Base-by-base conservation (phyloP, 2,329 filamentous ascomycete genomes). In the Dryadomyces sulphureus region DNA sequence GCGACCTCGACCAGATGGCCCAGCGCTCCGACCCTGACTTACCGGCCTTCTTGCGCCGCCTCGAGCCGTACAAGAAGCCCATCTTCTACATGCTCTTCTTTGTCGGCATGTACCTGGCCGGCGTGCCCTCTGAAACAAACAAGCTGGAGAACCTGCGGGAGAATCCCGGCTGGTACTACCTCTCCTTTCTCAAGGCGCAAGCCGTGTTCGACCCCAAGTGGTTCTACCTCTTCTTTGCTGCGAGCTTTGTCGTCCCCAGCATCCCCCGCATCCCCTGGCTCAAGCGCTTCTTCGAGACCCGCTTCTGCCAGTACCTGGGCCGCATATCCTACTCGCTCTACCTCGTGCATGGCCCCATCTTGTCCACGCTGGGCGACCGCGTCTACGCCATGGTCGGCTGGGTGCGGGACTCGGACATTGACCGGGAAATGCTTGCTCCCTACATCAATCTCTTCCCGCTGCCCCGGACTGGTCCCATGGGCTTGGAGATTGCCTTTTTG, bases 131-230 rank as follows among this genome's bases (percentile, higher is more conserved):
- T 1, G 60, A 64, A 43, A 69, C 65, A 43, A 54, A 55, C 2
- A 63, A 74, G n/a, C 52, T 77, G 3, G 55, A 66, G 5, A 58
- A 69, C 7, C 59, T 84, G 2, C 60, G 65, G 21, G 64, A 65
- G 21, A 76, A 70, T 16, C 69, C 73, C 0, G 77, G 79, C 2
- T 82, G 77, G 77, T 68, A 70, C 50, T 75, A 67, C 51, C 60
- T 80, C 14, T 75, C 76, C 0, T 68, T 67, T 48, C 62, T 84
- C 47, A 81, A 79, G 49, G 77, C 79, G 0, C 76, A 81, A 55
- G 78, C 78, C 1, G 73, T 79, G 11, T 80, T 68, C 52, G 75
- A 81, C 56, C 70, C 68, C 55, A 82, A 81, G 58, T 82, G 77
- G 77, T 81, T 81, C 60, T 82, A 70, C 56, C 66, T 82, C 3